Evolutionary conservation across 352 stramenopile species (phyloP), one percentile per base, ranked within the genome.

Genomic region (Globisporangium barbulae): DNA sequence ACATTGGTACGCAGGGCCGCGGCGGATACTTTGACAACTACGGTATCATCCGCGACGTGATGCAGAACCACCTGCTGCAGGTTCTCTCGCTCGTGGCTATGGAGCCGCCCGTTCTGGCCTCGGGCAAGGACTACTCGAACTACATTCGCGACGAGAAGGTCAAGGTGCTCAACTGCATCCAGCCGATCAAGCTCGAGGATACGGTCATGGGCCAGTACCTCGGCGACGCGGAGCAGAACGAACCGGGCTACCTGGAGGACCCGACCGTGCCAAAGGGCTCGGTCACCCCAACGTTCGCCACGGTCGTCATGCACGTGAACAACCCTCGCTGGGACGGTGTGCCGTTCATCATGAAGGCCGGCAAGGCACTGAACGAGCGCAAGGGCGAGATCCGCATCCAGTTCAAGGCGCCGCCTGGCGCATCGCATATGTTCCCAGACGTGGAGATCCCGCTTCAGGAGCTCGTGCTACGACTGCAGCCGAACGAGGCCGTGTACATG

Each of bases 61-160:
- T 98, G 85, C 96, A 98, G 73, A 99, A 99, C 82, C 98, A 99
- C 75, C 78, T 99, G 60, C 82, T 99, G 50, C 97, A 99, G 70
- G 96, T 99, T 49, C 85, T 99, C 39, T 97, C 94, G 21, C 76
- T 99, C 6, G 74, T 99, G 21, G 92, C 94, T 25, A 99, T 99
- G 97, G 97, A 98, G 67, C 86, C 90, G 41, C 96, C 96, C 65
- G 68, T 94, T 57, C 67, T 85, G 81, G 69, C 83, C 59, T 88
- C 76, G 64, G 91, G 93, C 31, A 88, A 96, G 42, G 90, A 98
- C 63, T 91, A 93, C 67, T 84, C 85, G 9, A 92, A 95, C 76
- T 95, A 90, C 70, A 97, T 99, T 56, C 93, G 96, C 37, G 94
- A 99, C 78, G 96, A 98, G 70, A 99, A 99, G 79, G 97, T 99